Evolutionary conservation across 2,329 filamentous ascomycete genomes (phyloP).

Genomic region (Neofusicoccum umdonicola): DNA sequence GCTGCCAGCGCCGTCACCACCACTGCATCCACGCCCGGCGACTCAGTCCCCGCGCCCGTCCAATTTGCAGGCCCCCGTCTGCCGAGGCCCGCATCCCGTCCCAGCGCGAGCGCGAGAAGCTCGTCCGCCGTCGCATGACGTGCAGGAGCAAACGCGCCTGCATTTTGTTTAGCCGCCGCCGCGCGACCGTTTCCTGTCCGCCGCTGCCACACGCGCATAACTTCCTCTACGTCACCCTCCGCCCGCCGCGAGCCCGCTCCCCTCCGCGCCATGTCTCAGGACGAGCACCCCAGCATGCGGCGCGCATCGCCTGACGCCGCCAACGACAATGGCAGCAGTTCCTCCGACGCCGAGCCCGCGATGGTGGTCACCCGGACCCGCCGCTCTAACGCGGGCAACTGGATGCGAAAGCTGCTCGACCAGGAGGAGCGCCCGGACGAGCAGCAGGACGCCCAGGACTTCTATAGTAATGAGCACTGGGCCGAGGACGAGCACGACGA

Average conservation of each 20-base stretch:
- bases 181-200: slow-evolving; percentile 23
- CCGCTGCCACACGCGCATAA: slow-evolving; percentile 27
- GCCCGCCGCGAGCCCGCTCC: neutral
- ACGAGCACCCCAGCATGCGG: slow-evolving; percentile 21
- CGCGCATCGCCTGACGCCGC: slow-evolving; percentile 20
- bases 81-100: neutral
- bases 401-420: slow-evolving; percentile 40
- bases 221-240: slow-evolving; percentile 18
- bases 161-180: neutral
- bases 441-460: slow-evolving; percentile 33
- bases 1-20: neutral
- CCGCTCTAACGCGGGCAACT: slow-evolving; percentile 41
- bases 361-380: slow-evolving; percentile 39
- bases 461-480: slow-evolving; percentile 51
- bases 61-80: neutral
- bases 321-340: slow-evolving; percentile 20
- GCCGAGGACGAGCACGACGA: slow-evolving; percentile 63
- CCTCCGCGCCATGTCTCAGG: slow-evolving; percentile 22
- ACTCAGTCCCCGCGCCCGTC: neutral
- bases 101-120: neutral
- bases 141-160: neutral
- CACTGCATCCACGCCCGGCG: neutral
- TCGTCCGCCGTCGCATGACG: neutral
- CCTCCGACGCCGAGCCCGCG: slow-evolving; percentile 24
- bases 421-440: slow-evolving; percentile 39